Percentiles rank a stretch among this genome's conserved stretches.
Conservation (phyloP, 2,329 filamentous ascomycete genomes). For the Podosphaera xanthii region DNA sequence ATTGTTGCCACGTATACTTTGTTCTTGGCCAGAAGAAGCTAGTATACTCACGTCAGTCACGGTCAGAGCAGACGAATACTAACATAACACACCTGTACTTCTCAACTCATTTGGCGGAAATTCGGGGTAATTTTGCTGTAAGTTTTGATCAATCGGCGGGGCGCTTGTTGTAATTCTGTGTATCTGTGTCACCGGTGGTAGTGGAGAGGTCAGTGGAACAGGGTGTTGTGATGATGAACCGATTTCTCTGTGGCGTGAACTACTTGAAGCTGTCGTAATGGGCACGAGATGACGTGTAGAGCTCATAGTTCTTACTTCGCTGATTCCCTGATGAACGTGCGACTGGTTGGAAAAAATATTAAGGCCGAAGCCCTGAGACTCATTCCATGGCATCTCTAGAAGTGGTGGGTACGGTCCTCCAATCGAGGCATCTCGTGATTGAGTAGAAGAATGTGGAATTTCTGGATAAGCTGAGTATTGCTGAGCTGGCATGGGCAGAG, state of each 20-base stretch:
- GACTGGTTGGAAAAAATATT: not conserved
- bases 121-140: no score
- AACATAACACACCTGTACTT: no score
- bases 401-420: constrained; percentile 2
- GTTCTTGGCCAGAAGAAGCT: not conserved
- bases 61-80: not conserved
- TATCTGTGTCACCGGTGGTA: not conserved
- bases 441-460: not conserved
- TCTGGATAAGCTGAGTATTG: constrained; percentile 5
- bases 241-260: not conserved
- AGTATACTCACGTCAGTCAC: not conserved
- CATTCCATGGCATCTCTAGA: constrained; percentile 5
- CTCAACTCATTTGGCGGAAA: no score
- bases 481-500: constrained; percentile 1
- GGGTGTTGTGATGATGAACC: not conserved
- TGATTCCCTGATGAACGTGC: not conserved
- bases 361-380: constrained; percentile 4
- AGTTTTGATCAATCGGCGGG: no score
- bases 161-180: not conserved
- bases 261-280: not conserved
- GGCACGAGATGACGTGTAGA: not conserved
- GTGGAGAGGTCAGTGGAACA: not conserved
- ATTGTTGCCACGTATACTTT: not conserved
- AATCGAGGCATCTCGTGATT: not conserved
- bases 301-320: not conserved